Percentiles rank a stretch among this genome's conserved stretches.
Evolutionary conservation across 345 rosid species (phyloP).

Genomic region (Excoecaria agallocha): DNA sequence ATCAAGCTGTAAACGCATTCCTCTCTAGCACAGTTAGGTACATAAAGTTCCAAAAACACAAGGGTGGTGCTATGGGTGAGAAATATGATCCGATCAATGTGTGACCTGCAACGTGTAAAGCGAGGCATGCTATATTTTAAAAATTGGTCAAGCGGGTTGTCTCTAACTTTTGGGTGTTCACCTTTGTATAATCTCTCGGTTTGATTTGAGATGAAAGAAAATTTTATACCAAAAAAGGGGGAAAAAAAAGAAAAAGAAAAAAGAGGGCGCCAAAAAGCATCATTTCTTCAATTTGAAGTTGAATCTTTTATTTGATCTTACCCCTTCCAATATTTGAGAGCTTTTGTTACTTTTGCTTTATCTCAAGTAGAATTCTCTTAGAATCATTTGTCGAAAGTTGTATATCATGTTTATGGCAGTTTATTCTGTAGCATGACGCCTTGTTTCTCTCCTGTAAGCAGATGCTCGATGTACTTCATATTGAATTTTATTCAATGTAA

Average conservation of each 20-base stretch:
- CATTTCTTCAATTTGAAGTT: background rate
- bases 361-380: background rate
- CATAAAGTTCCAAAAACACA: conserved; percentile 86
- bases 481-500: too few species aligned
- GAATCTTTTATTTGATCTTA: background rate
- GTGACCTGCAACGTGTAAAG: conserved; percentile 26
- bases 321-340: background rate
- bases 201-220: conserved; percentile 2
- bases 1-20: conserved; percentile 69
- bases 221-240: too few species aligned
- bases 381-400: background rate
- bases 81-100: conserved; percentile 67
- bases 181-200: background rate
- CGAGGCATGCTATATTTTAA: background rate
- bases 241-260: too few species aligned
- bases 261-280: background rate
- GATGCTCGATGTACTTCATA: too few species aligned
- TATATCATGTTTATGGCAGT: too few species aligned
- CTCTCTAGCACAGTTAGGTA: conserved; percentile 72
- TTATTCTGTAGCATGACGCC: background rate
- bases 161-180: background rate
- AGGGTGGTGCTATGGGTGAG: conserved; percentile 82
- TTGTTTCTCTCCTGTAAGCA: background rate
- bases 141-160: background rate
- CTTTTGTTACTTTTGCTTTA: background rate